phyloP scores from a whole-genome alignment of 2,329 filamentous ascomycete species.

The Fusarium pilosicola region DNA sequence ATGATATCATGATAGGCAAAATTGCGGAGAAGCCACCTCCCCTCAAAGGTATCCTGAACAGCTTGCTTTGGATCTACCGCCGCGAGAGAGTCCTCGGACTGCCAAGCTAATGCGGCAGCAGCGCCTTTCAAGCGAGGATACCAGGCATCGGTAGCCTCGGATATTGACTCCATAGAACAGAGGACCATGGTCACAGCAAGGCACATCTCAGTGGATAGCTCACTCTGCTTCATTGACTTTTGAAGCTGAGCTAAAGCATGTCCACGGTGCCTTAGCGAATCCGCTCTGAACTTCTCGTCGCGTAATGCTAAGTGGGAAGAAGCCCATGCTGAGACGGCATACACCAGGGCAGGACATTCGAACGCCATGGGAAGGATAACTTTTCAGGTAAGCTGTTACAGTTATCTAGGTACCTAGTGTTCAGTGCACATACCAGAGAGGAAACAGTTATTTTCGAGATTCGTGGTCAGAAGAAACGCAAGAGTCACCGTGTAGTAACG shows the following conservation, averaged over 20 bases:
- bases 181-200: constrained; percentile 37
- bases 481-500: neutral
- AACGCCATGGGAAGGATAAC: constrained; percentile 39
- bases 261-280: constrained; percentile 30
- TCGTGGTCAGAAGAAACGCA: neutral
- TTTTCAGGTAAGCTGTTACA: neutral
- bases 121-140: constrained; percentile 33
- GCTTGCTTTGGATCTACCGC: neutral
- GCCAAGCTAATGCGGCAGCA: constrained; percentile 5
- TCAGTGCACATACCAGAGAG: neutral
- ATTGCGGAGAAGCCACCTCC: constrained; percentile 36
- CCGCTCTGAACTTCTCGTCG: constrained; percentile 14
- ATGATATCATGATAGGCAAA: constrained; percentile 29
- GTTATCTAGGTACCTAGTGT: neutral
- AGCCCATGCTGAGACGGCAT: constrained; percentile 35
- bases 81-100: neutral
- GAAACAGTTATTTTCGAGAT: neutral
- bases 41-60: constrained; percentile 17
- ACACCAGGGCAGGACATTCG: constrained; percentile 29
- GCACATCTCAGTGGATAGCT: constrained; percentile 28
- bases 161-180: constrained; percentile 39
- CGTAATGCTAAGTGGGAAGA: constrained; percentile 35
- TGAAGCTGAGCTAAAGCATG: constrained; percentile 19
- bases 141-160: constrained; percentile 29
- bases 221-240: constrained; percentile 12